Evolutionary conservation across 805 yeast species (phyloP), one percentile per base, ranked within the genome.

Genomic region (Phaffomyces opuntiae): DNA sequence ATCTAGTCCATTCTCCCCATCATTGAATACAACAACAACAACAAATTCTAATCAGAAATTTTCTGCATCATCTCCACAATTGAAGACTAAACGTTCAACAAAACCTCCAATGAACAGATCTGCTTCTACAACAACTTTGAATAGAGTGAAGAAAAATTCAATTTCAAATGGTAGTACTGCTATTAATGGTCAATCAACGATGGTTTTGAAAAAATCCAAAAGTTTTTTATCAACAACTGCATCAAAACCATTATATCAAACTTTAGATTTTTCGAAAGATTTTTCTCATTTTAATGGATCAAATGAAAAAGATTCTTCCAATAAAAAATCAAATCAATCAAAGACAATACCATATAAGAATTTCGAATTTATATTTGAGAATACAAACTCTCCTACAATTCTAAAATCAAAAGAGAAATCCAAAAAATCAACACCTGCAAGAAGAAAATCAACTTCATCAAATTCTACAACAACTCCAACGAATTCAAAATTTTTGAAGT

Each of bases 361-460:
- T 40, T 59, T 47, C 32, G 61, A 59, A 39, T 59, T 59, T 49
- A 57, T 59, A 17, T 51, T 42, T 39, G 62, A 59, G 34, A 48
- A 48, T 26, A 17, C 36, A 25, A 24, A 33, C 14, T 36, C 33
- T 29, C 31, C 31, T 5, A 29, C 13, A 29, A 29, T 29, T 13
- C 11, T 6, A 29, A 29, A 29, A 3, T 38, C 39, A 17, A 32
- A 36, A 24, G 33, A 40, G 33, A 34, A 34, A 5, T 7, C 33
- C 13, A 24, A 14, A 36, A 36, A 24, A 21, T 6, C 52, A 2
- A 50, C 50, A 1, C 53, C 56, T 26, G 24, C 24, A 5, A 53
- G 57, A 46, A 53, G 55, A 42, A 39, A 40, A 24, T 49, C 36
- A 17, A 19, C 47, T 5, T 40, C 48, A 7, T 45, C 54, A 24